These are phyloP conservation scores for Penicillium egyptiacum DNA, from an alignment of 495 filamentous ascomycete species.

Conservation along the genomic window DNA sequence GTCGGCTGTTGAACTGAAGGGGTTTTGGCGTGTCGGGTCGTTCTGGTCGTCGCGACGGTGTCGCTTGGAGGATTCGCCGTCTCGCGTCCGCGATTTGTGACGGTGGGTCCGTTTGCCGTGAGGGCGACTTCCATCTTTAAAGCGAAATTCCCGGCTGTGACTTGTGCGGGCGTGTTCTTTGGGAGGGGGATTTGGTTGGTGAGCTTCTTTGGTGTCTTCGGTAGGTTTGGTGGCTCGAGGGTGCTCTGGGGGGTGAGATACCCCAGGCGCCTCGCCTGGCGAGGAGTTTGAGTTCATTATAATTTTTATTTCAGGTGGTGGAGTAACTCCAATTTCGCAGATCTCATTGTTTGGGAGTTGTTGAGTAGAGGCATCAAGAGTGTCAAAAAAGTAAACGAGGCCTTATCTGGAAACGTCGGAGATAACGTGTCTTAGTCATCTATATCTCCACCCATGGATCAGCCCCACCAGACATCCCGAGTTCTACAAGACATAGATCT, in stretches of 20 bases:
- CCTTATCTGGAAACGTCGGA: background rate
- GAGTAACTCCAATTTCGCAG: background rate
- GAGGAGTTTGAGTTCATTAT: background rate
- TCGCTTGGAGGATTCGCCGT: constrained; percentile 13
- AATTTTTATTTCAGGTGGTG: background rate
- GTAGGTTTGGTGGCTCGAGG: background rate
- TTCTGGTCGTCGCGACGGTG: constrained; percentile 22
- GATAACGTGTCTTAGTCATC: constrained; percentile 4
- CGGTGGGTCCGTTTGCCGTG: constrained; percentile 26
- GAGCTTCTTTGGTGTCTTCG: background rate
- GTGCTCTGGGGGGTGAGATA: background rate
- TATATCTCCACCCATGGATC: constrained; percentile 7
- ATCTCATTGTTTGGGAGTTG: background rate
- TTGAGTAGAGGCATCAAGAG: background rate
- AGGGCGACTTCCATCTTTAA: constrained; percentile 7
- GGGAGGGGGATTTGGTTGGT: background rate
- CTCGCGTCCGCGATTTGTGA: constrained; percentile 19
- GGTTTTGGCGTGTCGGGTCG: constrained; percentile 19
- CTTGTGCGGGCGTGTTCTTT: background rate
- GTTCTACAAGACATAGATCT: too few species aligned
- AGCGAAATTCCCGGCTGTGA: background rate
- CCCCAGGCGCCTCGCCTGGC: background rate
- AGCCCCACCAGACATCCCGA: too few species aligned
- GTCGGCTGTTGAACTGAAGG: constrained; percentile 52
- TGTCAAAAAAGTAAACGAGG: background rate